Conservation (phyloP, 2,329 filamentous ascomycete genomes). For the Pseudogymnoascus sp. region DNA sequence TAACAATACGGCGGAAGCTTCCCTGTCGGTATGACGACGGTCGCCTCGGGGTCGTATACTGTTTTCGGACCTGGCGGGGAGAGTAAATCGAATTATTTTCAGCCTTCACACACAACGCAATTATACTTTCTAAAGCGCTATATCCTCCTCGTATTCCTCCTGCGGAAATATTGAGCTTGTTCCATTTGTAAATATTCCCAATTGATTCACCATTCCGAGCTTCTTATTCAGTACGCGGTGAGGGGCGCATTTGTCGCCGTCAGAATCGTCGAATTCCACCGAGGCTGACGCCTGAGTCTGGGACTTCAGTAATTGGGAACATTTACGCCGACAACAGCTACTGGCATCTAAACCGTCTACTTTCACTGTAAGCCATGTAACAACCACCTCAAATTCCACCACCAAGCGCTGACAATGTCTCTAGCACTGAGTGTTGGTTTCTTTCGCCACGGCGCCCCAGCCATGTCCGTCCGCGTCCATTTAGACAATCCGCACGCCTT, state of each 20-base stretch:
- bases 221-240: not conserved
- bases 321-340: not conserved
- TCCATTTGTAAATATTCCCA: not conserved
- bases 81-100: not conserved
- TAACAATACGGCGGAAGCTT: not conserved
- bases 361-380: not conserved
- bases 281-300: not conserved
- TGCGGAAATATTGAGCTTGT: not conserved
- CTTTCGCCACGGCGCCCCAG: not conserved
- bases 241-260: not conserved
- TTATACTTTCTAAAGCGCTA: not conserved
- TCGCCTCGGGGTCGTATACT: slow-evolving; percentile 1
- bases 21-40: slow-evolving; percentile 3
- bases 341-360: not conserved
- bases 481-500: slow-evolving; percentile 61
- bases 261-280: not conserved
- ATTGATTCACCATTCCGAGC: not conserved
- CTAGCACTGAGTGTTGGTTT: not conserved
- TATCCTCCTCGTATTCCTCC: not conserved
- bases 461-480: slow-evolving; percentile 59
- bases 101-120: slow-evolving; percentile 2
- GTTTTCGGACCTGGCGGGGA: slow-evolving; percentile 6
- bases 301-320: not conserved
- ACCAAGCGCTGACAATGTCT: not conserved
- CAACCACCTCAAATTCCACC: not conserved